Evolutionary conservation across 208 protist genomes (phyloP), one percentile per base, ranked within the genome.

Genomic region (Trypanosoma congolense): DNA sequence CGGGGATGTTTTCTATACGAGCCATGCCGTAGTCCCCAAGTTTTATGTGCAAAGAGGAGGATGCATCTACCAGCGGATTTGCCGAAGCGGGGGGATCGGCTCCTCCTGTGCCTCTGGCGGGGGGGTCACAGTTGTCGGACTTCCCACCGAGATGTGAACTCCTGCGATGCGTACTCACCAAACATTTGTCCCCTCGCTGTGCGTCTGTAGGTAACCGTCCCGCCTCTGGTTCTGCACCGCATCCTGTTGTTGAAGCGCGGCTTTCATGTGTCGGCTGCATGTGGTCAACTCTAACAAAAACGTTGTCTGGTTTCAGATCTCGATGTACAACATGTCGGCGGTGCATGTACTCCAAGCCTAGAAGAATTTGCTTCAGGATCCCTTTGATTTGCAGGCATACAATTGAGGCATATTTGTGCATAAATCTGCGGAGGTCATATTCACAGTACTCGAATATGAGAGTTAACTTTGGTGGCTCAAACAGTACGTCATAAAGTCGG

Each of bases 391-490:
- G 81, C 4, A 53, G 49, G 25, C 83, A 48, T 1, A 76, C 40
- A 33, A 84, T 72, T 16, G 85, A 49, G 14, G 64, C n/a, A 9
- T 56, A 44, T 33, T 65, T 31, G 35, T 51, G 49, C 56, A 98
- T 77, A 61, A 95, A 98, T 48, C 95, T 90, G 66, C 98, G 98
- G 50, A 99, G 57, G 55, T 99, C 97, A 53, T 89, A 87, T 42
- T 98, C 96, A 44, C 97, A 82, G 61, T 90, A 97, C 76, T 99
- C 97, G 54, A 99, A 98, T 6, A 98, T 96, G 44, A 99, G 75
- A 3, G 93, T 97, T 16, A 99, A 90, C 59, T 98, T 98, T 0
- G 92, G 92, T n/a, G 97, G 77, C 16, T 92, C 92, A 58, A 98
- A 95, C 29, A 98, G 91, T 1, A 99, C 96, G 53, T 99, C 96